These are phyloP conservation scores for Nannizzia gypsea DNA, from an alignment of 2,329 filamentous ascomycete species.

Conservation along the genomic window DNA sequence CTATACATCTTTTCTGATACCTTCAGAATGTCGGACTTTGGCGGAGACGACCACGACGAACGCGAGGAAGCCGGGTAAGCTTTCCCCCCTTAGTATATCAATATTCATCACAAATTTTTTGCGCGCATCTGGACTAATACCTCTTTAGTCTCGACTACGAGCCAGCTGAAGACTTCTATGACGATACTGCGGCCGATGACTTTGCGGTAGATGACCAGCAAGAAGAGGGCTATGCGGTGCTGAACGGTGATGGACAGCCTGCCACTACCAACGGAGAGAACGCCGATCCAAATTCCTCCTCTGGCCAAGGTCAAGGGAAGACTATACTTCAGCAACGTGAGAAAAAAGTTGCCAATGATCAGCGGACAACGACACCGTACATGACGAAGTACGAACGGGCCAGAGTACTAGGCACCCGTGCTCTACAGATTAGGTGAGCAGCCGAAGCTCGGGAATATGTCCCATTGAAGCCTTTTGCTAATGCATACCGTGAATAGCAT, in stretches of 20 bases:
- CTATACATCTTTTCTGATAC: slow-evolving; percentile 1
- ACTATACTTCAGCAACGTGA: slow-evolving; percentile 49
- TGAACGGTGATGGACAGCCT: slow-evolving; percentile 42
- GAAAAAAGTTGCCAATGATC: slow-evolving; percentile 82
- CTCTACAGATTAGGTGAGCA: slow-evolving; percentile 79
- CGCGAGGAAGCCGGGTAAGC: slow-evolving; percentile 48
- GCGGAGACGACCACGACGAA: slow-evolving; percentile 54
- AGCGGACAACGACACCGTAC: slow-evolving; percentile 88
- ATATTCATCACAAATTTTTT: not conserved
- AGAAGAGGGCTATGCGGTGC: slow-evolving; percentile 40
- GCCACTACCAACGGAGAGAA: slow-evolving; percentile 29
- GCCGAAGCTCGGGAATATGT: slow-evolving; percentile 17
- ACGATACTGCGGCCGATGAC: slow-evolving; percentile 54
- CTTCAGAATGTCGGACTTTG: slow-evolving; percentile 58
- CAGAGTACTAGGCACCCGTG: slow-evolving; percentile 81
- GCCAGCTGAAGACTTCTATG: slow-evolving; percentile 52
- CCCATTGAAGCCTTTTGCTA: not conserved
- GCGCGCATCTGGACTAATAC: not conserved
- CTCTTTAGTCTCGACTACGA: slow-evolving; percentile 36
- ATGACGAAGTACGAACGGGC: slow-evolving; percentile 99
- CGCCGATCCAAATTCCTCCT: slow-evolving; percentile 42
- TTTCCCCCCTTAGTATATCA: not conserved
- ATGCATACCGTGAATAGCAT: slow-evolving; percentile 48
- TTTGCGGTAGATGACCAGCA: slow-evolving; percentile 46
- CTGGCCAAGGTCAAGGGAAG: slow-evolving; percentile 31